Base-by-base conservation (phyloP, 495 filamentous ascomycete genomes). In the Podospora pseudocomata region DNA sequence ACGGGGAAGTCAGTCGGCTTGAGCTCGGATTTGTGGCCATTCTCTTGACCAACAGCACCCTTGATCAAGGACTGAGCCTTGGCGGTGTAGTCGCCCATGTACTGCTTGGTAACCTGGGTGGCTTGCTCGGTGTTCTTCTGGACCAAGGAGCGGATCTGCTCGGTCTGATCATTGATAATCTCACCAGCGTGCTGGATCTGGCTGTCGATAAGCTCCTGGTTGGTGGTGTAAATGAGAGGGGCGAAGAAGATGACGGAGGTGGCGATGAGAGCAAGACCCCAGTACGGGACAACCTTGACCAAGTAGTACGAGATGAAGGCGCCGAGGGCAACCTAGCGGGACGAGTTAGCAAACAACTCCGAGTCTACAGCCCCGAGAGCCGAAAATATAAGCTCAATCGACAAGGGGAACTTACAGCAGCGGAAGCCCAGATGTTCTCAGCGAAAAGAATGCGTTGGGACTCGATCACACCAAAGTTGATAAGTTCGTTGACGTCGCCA, bases 381-480 rank as follows among this genome's bases (percentile, higher is more conserved):
- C 20, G 27, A 9, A 44, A 61, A 65, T 63, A 60, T 63, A 44
- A 65, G 53, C 64, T 60, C 60, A 27, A 18, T 20, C 20, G 34
- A 67, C 16, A 30, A 58, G 59, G 19, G 39, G 65, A 44, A 84
- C 92, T 80, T 88, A 97, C 94, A 68, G 87, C 88, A 80, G 87
- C 78, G 2, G 95, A 96, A 71, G 87, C 89, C 66, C 86, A 82
- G 62, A 96, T 83, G 75, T 98, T 98, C 88, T 99, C 95, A 63
- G 89, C 95, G 72, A 96, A 99, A 65, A 98, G 72, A 73, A 99
- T 87, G 68, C 96, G 89, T 86, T 99, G 95, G 77, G 92, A 89
- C 82, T 99, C 95, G 70, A 99, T 93, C 71, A 97, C 85, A 81
- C 97, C 93, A 82, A 99, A 99, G 86, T 99, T 97, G 80, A 94